These are phyloP conservation scores for Beverwykella pulmonaria DNA, from an alignment of 495 filamentous ascomycete species.

Conservation along the genomic window DNA sequence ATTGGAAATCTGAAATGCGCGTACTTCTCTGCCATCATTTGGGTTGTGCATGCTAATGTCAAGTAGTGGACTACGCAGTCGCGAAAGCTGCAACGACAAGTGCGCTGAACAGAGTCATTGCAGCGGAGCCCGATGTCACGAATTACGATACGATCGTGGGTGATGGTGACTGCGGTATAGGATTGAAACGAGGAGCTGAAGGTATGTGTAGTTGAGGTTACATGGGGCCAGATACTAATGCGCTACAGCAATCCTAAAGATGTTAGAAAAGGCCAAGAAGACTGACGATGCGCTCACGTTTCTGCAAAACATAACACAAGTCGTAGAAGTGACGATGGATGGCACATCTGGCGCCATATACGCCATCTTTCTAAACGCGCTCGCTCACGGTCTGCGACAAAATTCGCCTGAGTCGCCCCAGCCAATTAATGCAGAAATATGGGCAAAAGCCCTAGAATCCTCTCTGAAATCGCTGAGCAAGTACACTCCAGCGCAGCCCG, in stretches of 20 bases:
- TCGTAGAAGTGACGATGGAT: constrained; percentile 91
- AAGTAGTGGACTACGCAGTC: constrained; percentile 59
- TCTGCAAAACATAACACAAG: constrained; percentile 72
- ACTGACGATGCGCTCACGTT: constrained; percentile 71
- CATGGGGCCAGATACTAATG: constrained; percentile 21
- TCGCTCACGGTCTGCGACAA: constrained; percentile 72
- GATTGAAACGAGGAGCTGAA: constrained; percentile 87
- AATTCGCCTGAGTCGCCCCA: constrained; percentile 53
- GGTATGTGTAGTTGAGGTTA: constrained; percentile 44
- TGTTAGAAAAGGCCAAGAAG: constrained; percentile 60
- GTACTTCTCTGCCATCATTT: constrained; percentile 27
- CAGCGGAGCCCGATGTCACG: constrained; percentile 80
- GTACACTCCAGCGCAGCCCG: constrained; percentile 88
- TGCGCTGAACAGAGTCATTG: constrained; percentile 73
- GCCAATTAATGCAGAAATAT: constrained; percentile 59
- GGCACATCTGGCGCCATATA: constrained; percentile 95
- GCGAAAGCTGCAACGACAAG: constrained; percentile 63
- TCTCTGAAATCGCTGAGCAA: constrained; percentile 70
- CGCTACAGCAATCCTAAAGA: constrained; percentile 63
- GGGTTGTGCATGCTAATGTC: constrained; percentile 14
- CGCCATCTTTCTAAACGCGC: constrained; percentile 92
- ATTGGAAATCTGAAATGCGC: constrained; percentile 70
- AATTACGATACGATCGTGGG: constrained; percentile 90
- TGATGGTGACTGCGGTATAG: constrained; percentile 93
- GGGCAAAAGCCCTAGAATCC: constrained; percentile 72